Evolutionary conservation across 768 basidiomycete species (phyloP).

Genomic region (Leccinum barrowsii): DNA sequence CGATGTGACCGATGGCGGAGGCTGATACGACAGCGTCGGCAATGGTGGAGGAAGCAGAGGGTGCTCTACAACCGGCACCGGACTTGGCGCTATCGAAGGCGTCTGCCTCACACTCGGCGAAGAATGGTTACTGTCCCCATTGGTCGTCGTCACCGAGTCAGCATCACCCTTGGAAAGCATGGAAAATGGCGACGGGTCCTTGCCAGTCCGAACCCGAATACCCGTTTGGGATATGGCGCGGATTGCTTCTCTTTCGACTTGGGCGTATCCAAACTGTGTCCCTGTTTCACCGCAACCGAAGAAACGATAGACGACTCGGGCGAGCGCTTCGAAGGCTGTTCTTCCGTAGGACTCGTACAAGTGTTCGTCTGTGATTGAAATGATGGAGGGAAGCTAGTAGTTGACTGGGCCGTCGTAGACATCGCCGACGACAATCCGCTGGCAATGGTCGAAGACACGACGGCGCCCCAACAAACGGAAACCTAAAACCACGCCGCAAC

Average conservation of each 20-base stretch:
- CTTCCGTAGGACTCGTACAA: conserved; percentile 9
- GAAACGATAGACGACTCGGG: neutral
- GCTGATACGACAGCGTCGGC: conserved; percentile 8
- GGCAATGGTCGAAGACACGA: conserved; percentile 17
- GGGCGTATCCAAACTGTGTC: conserved; percentile 13
- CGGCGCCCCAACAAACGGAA: conserved; percentile 42
- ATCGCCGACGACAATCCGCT: neutral
- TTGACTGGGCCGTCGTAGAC: neutral
- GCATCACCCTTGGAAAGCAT: conserved; percentile 8
- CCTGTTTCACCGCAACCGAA: conserved; percentile 6
- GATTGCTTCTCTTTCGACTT: conserved; percentile 39
- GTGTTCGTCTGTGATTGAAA: neutral
- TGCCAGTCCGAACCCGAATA: conserved; percentile 43
- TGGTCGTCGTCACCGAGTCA: conserved; percentile 6
- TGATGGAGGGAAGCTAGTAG: neutral
- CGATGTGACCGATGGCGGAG: conserved; percentile 6
- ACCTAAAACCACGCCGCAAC: conserved; percentile 34
- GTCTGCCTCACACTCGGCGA: conserved; percentile 5
- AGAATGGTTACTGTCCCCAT: conserved; percentile 1
- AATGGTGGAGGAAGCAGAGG: conserved; percentile 12
- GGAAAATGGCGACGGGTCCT: conserved; percentile 25
- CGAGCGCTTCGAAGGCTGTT: conserved; percentile 10
- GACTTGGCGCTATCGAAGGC: conserved; percentile 12
- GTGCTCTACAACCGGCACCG: neutral
- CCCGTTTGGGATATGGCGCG: conserved; percentile 42